phyloP scores from a whole-genome alignment of 345 rosid genomes.

The Pistacia integerrima region DNA sequence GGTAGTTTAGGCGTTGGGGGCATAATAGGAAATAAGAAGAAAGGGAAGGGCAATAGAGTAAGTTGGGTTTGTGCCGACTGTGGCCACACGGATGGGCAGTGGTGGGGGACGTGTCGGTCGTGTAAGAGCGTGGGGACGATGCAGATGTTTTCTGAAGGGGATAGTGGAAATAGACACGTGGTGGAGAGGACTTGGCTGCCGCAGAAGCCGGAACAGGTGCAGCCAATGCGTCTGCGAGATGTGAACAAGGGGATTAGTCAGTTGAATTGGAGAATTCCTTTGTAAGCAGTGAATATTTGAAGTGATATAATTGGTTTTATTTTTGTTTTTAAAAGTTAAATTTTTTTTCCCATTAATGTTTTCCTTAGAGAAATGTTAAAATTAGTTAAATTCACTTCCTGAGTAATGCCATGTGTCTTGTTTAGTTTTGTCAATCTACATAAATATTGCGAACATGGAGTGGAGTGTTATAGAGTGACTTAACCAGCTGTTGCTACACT shows the following conservation, averaged over 20 bases:
- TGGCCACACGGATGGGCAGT: slow-evolving; percentile 75
- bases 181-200: slow-evolving; percentile 68
- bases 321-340: background rate
- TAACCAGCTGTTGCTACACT: background rate
- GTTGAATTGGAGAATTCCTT: slow-evolving; percentile 63
- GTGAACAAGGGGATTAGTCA: slow-evolving; percentile 64
- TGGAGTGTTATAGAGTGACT: background rate
- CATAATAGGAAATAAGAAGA: slow-evolving; percentile 42
- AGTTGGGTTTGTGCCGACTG: slow-evolving; percentile 77
- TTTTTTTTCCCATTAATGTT: background rate
- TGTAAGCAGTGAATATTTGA: slow-evolving; percentile 44
- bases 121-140: slow-evolving; percentile 61
- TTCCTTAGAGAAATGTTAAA: background rate
- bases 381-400: too few relatives aligned
- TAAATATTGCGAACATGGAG: too few relatives aligned
- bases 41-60: slow-evolving; percentile 42
- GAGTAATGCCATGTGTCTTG: background rate
- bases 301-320: background rate
- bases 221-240: slow-evolving; percentile 58
- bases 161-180: slow-evolving; percentile 17
- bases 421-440: background rate
- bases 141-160: slow-evolving; percentile 49
- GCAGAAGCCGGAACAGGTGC: slow-evolving; percentile 39
- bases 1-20: slow-evolving; percentile 27
- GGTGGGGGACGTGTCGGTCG: slow-evolving; percentile 87